A percentile compares a stretch with the other conserved stretches of the same genome.
These are phyloP conservation scores for Nannochloropsis oceanica DNA, from an alignment of 108 stramenopile genomes.

Conservation along the genomic window DNA sequence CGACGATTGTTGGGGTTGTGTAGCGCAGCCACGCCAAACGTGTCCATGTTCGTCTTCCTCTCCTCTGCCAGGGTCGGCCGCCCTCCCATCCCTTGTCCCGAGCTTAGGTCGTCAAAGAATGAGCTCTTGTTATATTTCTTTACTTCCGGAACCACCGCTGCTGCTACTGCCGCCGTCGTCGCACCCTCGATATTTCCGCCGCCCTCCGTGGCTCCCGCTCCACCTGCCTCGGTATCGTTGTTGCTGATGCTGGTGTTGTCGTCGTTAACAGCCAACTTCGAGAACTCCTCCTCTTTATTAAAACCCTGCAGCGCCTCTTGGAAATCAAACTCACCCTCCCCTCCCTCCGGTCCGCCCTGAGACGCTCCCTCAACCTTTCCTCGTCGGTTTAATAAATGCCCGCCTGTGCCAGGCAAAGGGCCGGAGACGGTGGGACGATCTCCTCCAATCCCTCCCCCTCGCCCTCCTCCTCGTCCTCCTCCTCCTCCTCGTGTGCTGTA, in stretches of 20 bases:
- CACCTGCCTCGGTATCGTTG: not conserved
- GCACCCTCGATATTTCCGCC: not conserved
- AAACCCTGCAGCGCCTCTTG: not conserved
- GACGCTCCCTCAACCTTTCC: not conserved
- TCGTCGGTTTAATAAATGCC: not conserved
- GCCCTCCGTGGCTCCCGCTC: not conserved
- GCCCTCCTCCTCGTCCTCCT: not conserved
- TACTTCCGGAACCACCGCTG: not conserved
- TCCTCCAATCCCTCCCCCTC: not conserved
- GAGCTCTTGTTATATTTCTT: slow-evolving; percentile 34
- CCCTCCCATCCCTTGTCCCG: slow-evolving; percentile 13
- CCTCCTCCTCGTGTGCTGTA: not conserved
- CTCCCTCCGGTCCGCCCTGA: not conserved
- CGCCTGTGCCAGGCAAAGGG: not conserved
- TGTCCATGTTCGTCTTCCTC: slow-evolving; percentile 38
- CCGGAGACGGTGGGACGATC: not conserved
- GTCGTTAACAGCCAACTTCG: not conserved
- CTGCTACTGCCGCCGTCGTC: not conserved
- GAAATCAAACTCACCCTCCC: not conserved
- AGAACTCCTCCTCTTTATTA: not conserved
- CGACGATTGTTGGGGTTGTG: slow-evolving; percentile 13
- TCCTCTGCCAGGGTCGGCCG: slow-evolving; percentile 12
- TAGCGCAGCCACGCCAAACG: slow-evolving; percentile 34
- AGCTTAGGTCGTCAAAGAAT: slow-evolving; percentile 32
- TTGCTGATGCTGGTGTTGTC: not conserved